Evolutionary conservation across 148 eudicot species (phyloP).

Genomic region (Cornus kousa): DNA sequence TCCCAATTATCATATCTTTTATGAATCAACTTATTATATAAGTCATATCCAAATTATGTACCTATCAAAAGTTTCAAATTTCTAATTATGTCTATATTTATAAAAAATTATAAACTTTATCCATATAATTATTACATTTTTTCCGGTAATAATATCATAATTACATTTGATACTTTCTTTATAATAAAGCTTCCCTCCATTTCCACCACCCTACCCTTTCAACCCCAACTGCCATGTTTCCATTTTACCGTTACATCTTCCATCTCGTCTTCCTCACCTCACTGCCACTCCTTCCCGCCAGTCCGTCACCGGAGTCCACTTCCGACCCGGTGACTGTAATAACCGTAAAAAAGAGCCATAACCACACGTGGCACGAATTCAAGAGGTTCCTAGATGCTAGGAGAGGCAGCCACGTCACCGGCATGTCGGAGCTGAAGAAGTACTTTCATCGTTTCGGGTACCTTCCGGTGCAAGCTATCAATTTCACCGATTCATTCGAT

Average conservation of each 20-base stretch:
- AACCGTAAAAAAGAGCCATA: neutral
- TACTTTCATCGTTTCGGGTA: constrained; percentile 62
- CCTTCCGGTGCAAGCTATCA: constrained; percentile 12
- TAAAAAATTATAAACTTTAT: neutral
- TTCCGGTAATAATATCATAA: too few species aligned
- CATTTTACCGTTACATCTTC: constrained; percentile 10
- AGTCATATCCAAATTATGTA: neutral
- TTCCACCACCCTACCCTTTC: neutral
- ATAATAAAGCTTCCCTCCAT: constrained; percentile 10
- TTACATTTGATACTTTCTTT: neutral
- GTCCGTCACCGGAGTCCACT: constrained; percentile 10
- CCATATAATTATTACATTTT: neutral
- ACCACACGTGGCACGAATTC: constrained; percentile 41
- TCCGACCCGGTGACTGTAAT: neutral
- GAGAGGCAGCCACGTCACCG: constrained; percentile 40
- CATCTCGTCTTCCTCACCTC: constrained; percentile 16
- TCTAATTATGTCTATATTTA: neutral
- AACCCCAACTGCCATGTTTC: constrained; percentile 13
- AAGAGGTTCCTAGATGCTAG: constrained; percentile 27
- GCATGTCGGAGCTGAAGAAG: constrained; percentile 45
- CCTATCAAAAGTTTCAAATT: neutral
- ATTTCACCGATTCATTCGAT: constrained; percentile 46
- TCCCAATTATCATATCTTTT: neutral
- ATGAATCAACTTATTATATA: neutral
- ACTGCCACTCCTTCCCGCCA: constrained; percentile 17